Evolutionary conservation across 225 moss, liverwort and hornwort genomes (phyloP).

Genomic region (Ulota crispa): DNA sequence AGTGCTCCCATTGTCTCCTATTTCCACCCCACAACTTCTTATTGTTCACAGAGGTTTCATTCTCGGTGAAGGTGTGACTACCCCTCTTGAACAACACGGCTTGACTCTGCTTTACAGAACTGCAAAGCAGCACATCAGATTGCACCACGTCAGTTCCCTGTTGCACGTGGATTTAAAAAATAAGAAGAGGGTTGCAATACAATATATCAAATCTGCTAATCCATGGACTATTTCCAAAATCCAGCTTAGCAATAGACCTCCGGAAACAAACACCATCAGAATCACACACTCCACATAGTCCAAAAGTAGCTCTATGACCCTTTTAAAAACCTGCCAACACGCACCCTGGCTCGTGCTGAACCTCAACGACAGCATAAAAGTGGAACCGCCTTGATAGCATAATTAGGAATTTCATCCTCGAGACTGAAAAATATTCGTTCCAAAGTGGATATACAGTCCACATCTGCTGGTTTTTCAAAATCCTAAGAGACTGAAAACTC

Average conservation of each 20-base stretch:
- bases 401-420: not conserved
- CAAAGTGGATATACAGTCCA: not conserved
- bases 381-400: constrained; percentile 5
- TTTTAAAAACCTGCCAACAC: not conserved
- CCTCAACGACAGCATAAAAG: constrained; percentile 2
- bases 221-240: constrained; percentile 1
- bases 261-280: constrained; percentile 7
- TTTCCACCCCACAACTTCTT: no score
- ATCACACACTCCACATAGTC: not conserved
- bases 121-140: not conserved
- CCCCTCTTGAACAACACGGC: not conserved
- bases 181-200: not conserved
- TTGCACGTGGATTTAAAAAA: constrained; percentile 7
- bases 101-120: not conserved
- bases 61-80: no score
- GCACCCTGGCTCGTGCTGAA: not conserved
- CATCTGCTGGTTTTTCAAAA: not conserved
- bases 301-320: not conserved
- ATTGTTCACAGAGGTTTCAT: no score
- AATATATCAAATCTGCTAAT: not conserved
- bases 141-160: not conserved
- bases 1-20: no score
- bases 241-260: not conserved
- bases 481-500: not conserved
- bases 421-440: not conserved